These are phyloP conservation scores for Juglanconis juglandina DNA, from an alignment of 2,329 filamentous ascomycete species.

Conservation along the genomic window DNA sequence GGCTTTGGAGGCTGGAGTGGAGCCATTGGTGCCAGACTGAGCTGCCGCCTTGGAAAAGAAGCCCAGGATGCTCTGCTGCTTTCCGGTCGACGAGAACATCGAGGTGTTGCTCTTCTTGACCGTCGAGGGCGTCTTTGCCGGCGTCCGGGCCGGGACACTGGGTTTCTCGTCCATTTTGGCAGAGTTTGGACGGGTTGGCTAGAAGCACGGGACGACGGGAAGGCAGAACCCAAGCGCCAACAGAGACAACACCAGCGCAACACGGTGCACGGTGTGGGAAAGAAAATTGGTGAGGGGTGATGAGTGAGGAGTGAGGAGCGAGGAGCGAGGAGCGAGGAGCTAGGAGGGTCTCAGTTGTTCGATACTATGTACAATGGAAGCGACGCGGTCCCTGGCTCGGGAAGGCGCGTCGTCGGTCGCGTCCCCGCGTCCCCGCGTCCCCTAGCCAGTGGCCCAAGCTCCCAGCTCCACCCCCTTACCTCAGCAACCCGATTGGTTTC, in stretches of 20 bases:
- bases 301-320: no score
- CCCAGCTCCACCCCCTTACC: not conserved
- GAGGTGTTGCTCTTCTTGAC: slow-evolving; percentile 34
- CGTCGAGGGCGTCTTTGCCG: slow-evolving; percentile 31
- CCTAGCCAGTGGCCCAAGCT: not conserved
- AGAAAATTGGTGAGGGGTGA: not conserved
- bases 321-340: not conserved
- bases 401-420: not conserved
- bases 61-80: slow-evolving; percentile 71
- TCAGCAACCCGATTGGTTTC: not conserved
- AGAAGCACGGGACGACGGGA: not conserved
- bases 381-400: not conserved
- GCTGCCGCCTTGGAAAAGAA: slow-evolving; percentile 68
- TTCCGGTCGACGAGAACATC: slow-evolving; percentile 41
- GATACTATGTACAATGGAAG: not conserved
- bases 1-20: slow-evolving; percentile 23
- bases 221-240: not conserved
- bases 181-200: slow-evolving; percentile 1
- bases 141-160: slow-evolving; percentile 29
- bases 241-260: not conserved
- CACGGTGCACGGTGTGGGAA: not conserved
- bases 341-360: not conserved
- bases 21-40: slow-evolving; percentile 34
- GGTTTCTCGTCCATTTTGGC: slow-evolving; percentile 15
- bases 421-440: not conserved